These are phyloP conservation scores for Podila verticillata DNA, from an alignment of 192 early-diverging fungal genomes.

Conservation along the genomic window DNA sequence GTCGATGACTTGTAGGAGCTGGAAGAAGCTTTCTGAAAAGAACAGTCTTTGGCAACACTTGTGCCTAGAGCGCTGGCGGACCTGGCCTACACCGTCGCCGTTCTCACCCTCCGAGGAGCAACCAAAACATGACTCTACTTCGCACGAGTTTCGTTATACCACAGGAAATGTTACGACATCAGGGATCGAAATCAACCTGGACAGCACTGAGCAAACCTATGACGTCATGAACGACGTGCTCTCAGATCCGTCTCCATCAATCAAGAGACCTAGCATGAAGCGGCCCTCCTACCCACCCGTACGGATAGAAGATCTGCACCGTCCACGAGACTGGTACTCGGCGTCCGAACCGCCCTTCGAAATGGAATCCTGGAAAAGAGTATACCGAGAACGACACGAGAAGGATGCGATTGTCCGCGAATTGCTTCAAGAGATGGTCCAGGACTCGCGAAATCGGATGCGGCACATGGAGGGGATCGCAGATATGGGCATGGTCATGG, in stretches of 20 bases:
- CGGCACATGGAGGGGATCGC: constrained; percentile 47
- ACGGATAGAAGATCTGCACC: constrained; percentile 15
- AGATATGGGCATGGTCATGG: constrained; percentile 30
- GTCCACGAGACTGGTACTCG: constrained; percentile 35
- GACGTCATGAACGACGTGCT: too few relatives aligned
- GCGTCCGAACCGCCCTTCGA: constrained; percentile 17
- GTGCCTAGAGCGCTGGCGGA: constrained; percentile 36
- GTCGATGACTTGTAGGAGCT: constrained; percentile 20
- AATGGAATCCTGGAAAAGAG: constrained; percentile 24
- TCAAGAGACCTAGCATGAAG: neutral
- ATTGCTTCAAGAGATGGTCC: constrained; percentile 32
- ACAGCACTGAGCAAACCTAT: too few relatives aligned
- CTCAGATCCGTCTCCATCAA: too few relatives aligned
- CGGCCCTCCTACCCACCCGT: neutral
- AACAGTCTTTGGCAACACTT: constrained; percentile 41
- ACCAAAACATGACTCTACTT: neutral
- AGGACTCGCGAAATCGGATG: constrained; percentile 41
- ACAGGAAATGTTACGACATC: too few relatives aligned
- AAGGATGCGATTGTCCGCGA: constrained; percentile 32
- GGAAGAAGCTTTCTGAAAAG: constrained; percentile 26
- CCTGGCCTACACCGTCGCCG: constrained; percentile 31
- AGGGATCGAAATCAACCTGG: too few relatives aligned
- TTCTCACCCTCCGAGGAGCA: constrained; percentile 21
- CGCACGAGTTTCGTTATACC: neutral
- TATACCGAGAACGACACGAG: constrained; percentile 30